A percentile compares a stretch with the other conserved stretches of the same genome.
Conservation (phyloP, 805 yeast species). For the Blastobotrys terrestris region DNA sequence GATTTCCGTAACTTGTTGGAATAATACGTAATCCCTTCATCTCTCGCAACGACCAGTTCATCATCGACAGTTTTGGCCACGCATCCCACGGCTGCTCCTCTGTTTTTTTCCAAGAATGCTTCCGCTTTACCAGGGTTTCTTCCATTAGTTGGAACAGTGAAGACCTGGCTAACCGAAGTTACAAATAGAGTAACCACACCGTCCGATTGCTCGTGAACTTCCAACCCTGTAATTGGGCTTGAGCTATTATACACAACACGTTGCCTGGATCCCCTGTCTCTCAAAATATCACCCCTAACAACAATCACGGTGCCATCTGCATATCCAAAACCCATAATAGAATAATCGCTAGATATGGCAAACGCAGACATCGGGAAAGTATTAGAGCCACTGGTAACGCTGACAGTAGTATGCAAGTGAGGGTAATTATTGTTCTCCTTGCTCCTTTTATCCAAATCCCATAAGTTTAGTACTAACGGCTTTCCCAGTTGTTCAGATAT, state of each 20-base stretch:
- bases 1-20: slow-evolving; percentile 35
- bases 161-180: slow-evolving; percentile 64
- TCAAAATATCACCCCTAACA: slow-evolving; percentile 78
- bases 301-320: slow-evolving; percentile 79
- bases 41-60: slow-evolving; percentile 57
- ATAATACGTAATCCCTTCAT: slow-evolving; percentile 59
- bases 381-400: slow-evolving; percentile 65
- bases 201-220: slow-evolving; percentile 40
- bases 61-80: slow-evolving; percentile 31
- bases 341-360: slow-evolving; percentile 45
- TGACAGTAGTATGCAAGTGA: slow-evolving; percentile 55
- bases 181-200: slow-evolving; percentile 53
- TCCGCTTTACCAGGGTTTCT: slow-evolving; percentile 64
- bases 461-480: slow-evolving; percentile 62
- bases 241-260: slow-evolving; percentile 64
- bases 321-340: slow-evolving; percentile 69
- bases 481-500: slow-evolving; percentile 65
- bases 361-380: slow-evolving; percentile 72
- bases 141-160: slow-evolving; percentile 72
- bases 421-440: slow-evolving; percentile 23
- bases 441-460: slow-evolving; percentile 52
- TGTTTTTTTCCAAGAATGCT: slow-evolving; percentile 36
- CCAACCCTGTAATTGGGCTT: slow-evolving; percentile 78
- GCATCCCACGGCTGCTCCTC: slow-evolving; percentile 44
- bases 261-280: slow-evolving; percentile 89